These are phyloP conservation scores for Epichloe elymi DNA, from an alignment of 2,329 filamentous ascomycete genomes.

Conservation along the genomic window DNA sequence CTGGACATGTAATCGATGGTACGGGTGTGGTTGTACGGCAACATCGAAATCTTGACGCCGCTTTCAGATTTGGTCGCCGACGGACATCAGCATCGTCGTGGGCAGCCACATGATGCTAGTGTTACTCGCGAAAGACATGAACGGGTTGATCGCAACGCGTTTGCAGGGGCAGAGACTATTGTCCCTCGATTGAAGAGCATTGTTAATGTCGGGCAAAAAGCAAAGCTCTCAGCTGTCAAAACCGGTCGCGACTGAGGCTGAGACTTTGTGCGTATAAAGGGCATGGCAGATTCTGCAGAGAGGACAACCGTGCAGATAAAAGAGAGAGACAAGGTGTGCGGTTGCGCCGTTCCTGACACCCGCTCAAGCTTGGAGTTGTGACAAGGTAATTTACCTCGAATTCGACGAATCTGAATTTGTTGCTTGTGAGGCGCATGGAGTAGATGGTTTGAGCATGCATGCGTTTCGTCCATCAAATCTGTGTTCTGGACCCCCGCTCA, in stretches of 20 bases:
- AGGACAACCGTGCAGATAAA: background rate
- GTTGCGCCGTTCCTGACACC: background rate
- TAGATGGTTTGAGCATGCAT: background rate
- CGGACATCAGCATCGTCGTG: conserved; percentile 3
- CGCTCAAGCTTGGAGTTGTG: background rate
- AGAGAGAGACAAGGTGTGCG: background rate
- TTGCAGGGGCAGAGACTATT: background rate
- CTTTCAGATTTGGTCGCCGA: background rate
- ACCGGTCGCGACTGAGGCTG: background rate
- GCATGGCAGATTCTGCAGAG: background rate
- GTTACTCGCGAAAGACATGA: background rate
- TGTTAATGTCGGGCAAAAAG: background rate
- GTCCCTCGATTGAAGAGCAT: conserved; percentile 1
- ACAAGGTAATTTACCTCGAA: background rate
- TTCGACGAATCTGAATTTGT: background rate
- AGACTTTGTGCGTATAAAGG: background rate
- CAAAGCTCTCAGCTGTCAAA: background rate
- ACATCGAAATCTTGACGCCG: conserved; percentile 1
- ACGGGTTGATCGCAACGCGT: background rate
- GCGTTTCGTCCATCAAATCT: too few relatives aligned
- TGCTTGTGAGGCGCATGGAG: background rate
- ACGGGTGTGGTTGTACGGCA: conserved; percentile 1
- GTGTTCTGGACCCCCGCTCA: too few relatives aligned
- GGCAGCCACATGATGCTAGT: conserved; percentile 1
- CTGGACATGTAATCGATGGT: conserved; percentile 1